Percentiles rank a stretch among this genome's conserved stretches.
Evolutionary conservation across 2,329 filamentous ascomycete species (phyloP).

Genomic region (Lachnellula arida): DNA sequence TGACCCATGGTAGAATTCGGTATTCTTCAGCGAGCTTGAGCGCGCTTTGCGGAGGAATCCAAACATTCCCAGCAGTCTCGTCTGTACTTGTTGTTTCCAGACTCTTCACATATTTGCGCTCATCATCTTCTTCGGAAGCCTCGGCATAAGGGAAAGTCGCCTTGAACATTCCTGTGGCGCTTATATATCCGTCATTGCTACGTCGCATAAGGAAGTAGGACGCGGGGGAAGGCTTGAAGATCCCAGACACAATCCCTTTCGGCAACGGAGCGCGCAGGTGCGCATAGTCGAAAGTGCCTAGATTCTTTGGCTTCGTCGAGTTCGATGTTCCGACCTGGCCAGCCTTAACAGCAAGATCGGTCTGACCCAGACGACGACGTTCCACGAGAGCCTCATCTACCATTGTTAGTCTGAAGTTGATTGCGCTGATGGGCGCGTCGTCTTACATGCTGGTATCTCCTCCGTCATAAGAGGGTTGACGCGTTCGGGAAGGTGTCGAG

Average conservation of each 20-base stretch:
- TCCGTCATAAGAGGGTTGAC: conserved; percentile 64
- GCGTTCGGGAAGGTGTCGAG: conserved; percentile 48
- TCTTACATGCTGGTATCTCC: conserved; percentile 60
- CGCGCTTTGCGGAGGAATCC: conserved; percentile 82
- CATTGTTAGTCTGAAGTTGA: conserved; percentile 16
- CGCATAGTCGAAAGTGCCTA: conserved; percentile 91
- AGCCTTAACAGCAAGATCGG: conserved; percentile 79
- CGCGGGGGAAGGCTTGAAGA: conserved; percentile 80
- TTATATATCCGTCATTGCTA: conserved; percentile 78
- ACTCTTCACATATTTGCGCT: conserved; percentile 81
- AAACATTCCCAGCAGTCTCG: conserved; percentile 94
- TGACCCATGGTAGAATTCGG: conserved; percentile 79
- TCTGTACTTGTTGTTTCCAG: conserved; percentile 77
- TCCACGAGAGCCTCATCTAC: conserved; percentile 46
- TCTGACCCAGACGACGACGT: conserved; percentile 87
- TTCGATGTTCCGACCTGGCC: conserved; percentile 65
- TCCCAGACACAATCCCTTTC: conserved; percentile 85
- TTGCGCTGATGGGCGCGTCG: conserved; percentile 17
- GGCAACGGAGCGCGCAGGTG: conserved; percentile 90
- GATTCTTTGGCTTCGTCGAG: conserved; percentile 66
- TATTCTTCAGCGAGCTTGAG: conserved; percentile 84
- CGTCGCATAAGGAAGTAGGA: conserved; percentile 97
- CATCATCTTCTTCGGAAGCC: conserved; percentile 64
- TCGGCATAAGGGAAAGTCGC: conserved; percentile 79
- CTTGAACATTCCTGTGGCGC: conserved; percentile 89